These are phyloP conservation scores for Saturnispora besseyi DNA, from an alignment of 805 yeast species.

Conservation along the genomic window DNA sequence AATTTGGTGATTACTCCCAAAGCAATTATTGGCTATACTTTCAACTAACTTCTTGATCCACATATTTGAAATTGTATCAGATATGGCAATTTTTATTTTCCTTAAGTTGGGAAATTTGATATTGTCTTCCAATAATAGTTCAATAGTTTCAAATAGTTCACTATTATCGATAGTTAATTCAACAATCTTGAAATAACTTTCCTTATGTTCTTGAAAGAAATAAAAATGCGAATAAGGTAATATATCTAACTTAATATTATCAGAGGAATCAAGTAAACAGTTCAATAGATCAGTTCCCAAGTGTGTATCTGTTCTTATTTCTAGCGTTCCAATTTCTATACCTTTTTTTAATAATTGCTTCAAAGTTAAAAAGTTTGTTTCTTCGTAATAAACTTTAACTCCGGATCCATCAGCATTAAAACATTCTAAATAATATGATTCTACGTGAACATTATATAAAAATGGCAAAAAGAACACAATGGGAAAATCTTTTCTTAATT, in stretches of 20 bases:
- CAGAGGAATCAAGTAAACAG: neutral
- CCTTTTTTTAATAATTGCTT: neutral
- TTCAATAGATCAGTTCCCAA: neutral
- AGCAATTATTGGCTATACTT: neutral
- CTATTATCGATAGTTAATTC: neutral
- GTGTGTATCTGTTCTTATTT: neutral
- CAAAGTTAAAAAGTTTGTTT: neutral
- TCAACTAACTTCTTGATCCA: neutral
- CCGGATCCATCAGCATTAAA: neutral
- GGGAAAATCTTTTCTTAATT: neutral
- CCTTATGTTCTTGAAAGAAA: constrained; percentile 1
- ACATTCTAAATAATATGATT: neutral
- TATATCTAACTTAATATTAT: neutral
- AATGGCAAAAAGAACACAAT: neutral
- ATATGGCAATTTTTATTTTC: neutral
- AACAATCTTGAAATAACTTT: neutral
- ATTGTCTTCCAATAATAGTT: neutral
- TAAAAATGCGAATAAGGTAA: neutral
- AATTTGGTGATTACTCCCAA: neutral
- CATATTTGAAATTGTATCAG: neutral
- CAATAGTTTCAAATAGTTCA: neutral
- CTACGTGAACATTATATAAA: neutral
- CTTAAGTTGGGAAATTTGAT: neutral
- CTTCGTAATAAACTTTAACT: neutral
- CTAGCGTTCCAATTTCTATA: neutral